Evolutionary conservation across 306 rosid genomes (phyloP).

Genomic region (Quercus rubra): DNA sequence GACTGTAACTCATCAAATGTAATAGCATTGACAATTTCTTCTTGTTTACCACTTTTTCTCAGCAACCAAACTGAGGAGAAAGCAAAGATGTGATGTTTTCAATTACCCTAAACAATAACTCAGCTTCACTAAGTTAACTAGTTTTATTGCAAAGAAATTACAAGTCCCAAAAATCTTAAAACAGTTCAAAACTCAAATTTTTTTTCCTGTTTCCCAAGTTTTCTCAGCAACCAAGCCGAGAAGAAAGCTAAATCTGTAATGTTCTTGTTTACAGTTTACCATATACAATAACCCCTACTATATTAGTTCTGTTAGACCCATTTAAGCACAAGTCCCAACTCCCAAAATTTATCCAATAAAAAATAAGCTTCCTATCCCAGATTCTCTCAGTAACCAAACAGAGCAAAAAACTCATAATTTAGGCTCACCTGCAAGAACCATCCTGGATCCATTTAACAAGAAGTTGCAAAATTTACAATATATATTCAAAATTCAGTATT

Average conservation of each 20-base stretch:
- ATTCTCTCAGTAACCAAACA: neutral
- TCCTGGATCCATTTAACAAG: too few relatives aligned
- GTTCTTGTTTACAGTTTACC: neutral
- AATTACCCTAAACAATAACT: neutral
- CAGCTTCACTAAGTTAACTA: neutral
- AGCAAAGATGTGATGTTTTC: neutral
- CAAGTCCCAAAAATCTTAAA: neutral
- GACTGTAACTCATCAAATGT: neutral
- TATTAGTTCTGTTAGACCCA: neutral
- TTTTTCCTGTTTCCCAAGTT: neutral
- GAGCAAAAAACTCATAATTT: neutral
- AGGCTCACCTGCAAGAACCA: slow-evolving; percentile 39
- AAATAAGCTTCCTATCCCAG: neutral
- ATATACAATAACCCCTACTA: neutral
- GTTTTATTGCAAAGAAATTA: neutral
- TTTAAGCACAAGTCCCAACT: neutral
- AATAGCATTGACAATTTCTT: neutral
- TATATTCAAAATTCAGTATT: too few relatives aligned
- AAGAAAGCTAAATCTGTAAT: neutral
- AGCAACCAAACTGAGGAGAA: neutral
- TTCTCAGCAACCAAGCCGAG: neutral
- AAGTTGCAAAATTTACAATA: too few relatives aligned
- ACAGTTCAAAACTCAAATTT: neutral
- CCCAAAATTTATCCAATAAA: neutral
- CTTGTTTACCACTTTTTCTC: neutral